Evolutionary conservation across 1,139 yeast species (phyloP), one percentile per base, ranked within the genome.

Genomic region (Zygoascus sp.): DNA sequence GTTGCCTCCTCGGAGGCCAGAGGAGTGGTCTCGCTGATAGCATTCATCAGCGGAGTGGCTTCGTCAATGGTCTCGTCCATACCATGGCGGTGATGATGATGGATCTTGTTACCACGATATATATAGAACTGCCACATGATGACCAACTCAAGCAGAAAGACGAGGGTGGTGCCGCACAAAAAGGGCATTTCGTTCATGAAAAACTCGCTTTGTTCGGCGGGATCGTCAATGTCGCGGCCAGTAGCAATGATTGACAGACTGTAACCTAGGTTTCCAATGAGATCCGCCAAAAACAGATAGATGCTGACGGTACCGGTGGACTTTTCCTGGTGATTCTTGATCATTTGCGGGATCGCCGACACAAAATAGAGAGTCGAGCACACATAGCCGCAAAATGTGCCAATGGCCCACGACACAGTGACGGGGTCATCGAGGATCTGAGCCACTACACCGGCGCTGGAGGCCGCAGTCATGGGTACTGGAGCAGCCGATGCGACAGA

Each of bases 231-330:
- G 57, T 79, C 50, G 38, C 48, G 52, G 32, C 70, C 61, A 65
- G 70, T 56, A 11, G 55, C 52, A 17, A 85, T 58, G 19, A 89
- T 81, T 1, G 95, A 83, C 10, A 81, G 54, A 0, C 92, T 78
- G 63, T 89, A 89, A 9, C 86, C 77, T 5, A 82, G 52, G 61
- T 87, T 87, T 5, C 95, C 94, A 35, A 79, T 52, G 43, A 88
- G 68, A 2, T 95, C 95, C 23, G 92, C 81, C 7, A 79, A 75
- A 60, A 89, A 87, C 39, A 88, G 68, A 42, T 84, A 69, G 6
- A 92, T 82, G 9, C 95, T 83, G 3, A 89, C 72, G 3, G 96
- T 96, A n/a, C 81, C 83, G 0, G 95, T 90, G 7, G 95, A 81
- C 58, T 82, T 81, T 42, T 90, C 68, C 49, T 69, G 59, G 62